Base-by-base conservation (phyloP, 2,329 filamentous ascomycete genomes). In the Talaromyces verruculosus region DNA sequence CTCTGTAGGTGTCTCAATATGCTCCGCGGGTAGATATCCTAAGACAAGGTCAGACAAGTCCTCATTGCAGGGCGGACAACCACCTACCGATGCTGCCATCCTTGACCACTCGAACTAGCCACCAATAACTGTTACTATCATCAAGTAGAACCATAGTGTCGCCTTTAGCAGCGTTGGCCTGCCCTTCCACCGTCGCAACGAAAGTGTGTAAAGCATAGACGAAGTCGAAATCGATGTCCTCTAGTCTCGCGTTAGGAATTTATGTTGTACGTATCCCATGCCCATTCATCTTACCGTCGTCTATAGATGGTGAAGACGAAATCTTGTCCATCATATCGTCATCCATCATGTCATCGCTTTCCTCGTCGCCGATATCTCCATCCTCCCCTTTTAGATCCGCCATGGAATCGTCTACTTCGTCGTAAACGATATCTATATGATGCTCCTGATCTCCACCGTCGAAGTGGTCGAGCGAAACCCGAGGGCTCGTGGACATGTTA, bases 191-290 rank as follows among this genome's bases (percentile, higher is more conserved):
- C 0, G 95, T 98, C 33, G 95, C 95, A 70, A 97, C 91, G 75
- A 99, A 99, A 2, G 94, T 99, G 78, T 98, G 95, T 66, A 99
- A 84, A 33, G 95, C 95, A 81, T 99, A 99, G 68, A 99, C 95
- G 81, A 98, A 98, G 78, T 98, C 94, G 83, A 99, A 98, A 84
- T 99, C 95, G 80, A 99, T 99, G 75, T 99, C 95, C 87, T 99
- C 95, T 98, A 84, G 79, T 89, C 85, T 85, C 25, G 22, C 35
- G 17, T 67, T 33, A 67, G 63, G 30, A 5, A 11, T 35, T 19
- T 15, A 43, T 11, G 7, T 7, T 19, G 10, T 45, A 11, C 8
- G 13, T 22, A 11, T 30, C 8, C 15, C 39, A 15, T 49, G 5
- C 19, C 4, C 11, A 47, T 15, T 5, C 8, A 25, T 95, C 93